Conservation (phyloP, 2,329 filamentous ascomycete species). For the Fusarium musae region DNA sequence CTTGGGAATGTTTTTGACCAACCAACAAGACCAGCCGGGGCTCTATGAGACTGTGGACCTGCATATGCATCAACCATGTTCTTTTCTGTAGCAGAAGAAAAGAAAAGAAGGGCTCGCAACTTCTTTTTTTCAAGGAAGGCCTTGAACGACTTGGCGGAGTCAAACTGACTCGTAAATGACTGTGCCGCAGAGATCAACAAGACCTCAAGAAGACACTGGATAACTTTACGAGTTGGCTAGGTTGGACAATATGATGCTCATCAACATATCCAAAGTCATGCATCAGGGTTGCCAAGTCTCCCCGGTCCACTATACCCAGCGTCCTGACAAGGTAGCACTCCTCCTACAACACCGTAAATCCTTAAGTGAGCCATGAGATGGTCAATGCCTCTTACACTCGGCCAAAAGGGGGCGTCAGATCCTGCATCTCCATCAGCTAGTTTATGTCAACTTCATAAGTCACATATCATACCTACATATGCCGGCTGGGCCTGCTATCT, state of each 20-base stretch:
- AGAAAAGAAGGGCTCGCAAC: not conserved
- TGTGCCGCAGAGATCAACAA: not conserved
- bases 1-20: not conserved
- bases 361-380: conserved; percentile 8
- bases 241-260: not conserved
- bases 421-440: not conserved
- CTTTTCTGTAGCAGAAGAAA: not conserved
- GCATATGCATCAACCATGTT: conserved; percentile 8
- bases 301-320: conserved; percentile 3
- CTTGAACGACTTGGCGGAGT: not conserved
- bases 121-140: not conserved
- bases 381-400: conserved; percentile 13
- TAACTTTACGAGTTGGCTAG: not conserved
- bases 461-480: conserved; percentile 1
- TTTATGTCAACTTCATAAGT: not conserved
- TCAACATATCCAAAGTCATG: not conserved
- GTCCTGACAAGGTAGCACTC: not conserved
- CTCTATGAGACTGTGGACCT: conserved; percentile 11
- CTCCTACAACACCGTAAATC: conserved; percentile 1
- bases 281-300: not conserved
- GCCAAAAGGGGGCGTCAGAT: conserved; percentile 7
- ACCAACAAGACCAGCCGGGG: not conserved
- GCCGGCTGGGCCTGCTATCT: not conserved
- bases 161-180: not conserved
- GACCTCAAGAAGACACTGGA: not conserved